Base-by-base conservation (phyloP, 768 basidiomycete species). In the Serendipita vermifera region DNA sequence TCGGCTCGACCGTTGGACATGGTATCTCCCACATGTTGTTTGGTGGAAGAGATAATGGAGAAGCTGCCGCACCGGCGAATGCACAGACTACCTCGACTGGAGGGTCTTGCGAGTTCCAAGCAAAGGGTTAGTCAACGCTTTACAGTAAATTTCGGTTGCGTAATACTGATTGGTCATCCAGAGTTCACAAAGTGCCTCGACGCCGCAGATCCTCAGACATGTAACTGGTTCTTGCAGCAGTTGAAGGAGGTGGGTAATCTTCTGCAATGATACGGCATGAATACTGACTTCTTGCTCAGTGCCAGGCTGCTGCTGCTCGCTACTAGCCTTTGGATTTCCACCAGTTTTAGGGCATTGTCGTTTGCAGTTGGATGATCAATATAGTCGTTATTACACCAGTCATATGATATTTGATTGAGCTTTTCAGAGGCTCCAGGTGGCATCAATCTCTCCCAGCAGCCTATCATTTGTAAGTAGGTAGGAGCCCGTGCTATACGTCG, bases 21-120 rank as follows among this genome's bases (percentile, higher is more conserved):
- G 90, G 90, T n/a, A 65, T 94, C 60, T 89, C 87, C 38, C 77
- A 69, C 68, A 89, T 92, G 87, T 79, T 93, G 59, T 94, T 92
- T 62, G 91, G 90, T 43, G 81, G 86, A 57, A 72, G 76, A 55
- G 68, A 68, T 33, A 70, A 72, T 0, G 55, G 33, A 27, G 55
- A 61, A 5, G 68, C 75, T 33, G 62, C 77, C 13, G 2, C 46
- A 5, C 9, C 20, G 15, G 29, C 20, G 15, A 29, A 20, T 51
- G 24, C 46, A 15, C 71, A 70, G 58, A 73, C 65, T 61, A 61
- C 64, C 58, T 51, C 56, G 17, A 36, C 65, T 1, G 75, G 74
- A 3, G 64, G 74, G 27, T 77, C 72, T 61, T 94, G 90, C 62
- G 85, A 88, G 38, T 68, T 73, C 57, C 87, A 90, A 68, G 88